phyloP scores from a whole-genome alignment of 2,329 filamentous ascomycete genomes.

The Arthroderma sp. region DNA sequence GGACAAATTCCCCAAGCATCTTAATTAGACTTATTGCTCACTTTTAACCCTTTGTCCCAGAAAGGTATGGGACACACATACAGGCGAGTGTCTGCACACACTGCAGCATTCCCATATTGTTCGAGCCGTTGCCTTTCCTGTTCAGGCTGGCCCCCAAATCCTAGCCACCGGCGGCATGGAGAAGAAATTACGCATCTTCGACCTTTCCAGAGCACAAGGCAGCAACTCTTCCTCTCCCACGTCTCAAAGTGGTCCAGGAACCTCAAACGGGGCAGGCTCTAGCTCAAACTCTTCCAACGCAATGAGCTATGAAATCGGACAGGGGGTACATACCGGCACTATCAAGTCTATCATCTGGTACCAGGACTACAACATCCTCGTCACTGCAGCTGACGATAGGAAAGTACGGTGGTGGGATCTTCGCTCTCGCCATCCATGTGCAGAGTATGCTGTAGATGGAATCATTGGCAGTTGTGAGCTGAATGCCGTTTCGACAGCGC shows the following conservation, averaged over 20 bases:
- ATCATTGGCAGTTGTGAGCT: slow-evolving; percentile 88
- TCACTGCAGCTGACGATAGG: slow-evolving; percentile 84
- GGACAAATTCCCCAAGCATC: neutral
- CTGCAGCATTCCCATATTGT: slow-evolving; percentile 93
- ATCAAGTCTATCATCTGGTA: slow-evolving; percentile 98
- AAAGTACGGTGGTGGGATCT: slow-evolving; percentile 92
- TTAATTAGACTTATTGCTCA: slow-evolving; percentile 6
- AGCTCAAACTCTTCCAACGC: slow-evolving; percentile 37
- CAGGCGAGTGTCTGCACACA: slow-evolving; percentile 75
- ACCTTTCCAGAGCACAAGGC: slow-evolving; percentile 51
- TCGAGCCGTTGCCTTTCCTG: slow-evolving; percentile 78
- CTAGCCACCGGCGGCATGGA: slow-evolving; percentile 90
- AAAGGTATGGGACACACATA: slow-evolving; percentile 95
- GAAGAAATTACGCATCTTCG: slow-evolving; percentile 91
- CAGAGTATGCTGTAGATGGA: slow-evolving; percentile 67
- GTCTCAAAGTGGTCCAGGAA: slow-evolving; percentile 25
- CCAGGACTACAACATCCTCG: slow-evolving; percentile 70
- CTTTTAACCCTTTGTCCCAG: slow-evolving; percentile 37
- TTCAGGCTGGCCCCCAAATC: slow-evolving; percentile 62
- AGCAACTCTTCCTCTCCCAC: slow-evolving; percentile 31
- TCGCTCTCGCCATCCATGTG: slow-evolving; percentile 59
- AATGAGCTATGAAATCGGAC: slow-evolving; percentile 74
- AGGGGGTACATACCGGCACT: slow-evolving; percentile 67
- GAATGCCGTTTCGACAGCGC: slow-evolving; percentile 51
- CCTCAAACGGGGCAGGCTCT: slow-evolving; percentile 21